Percentiles rank a stretch among this genome's conserved stretches.
phyloP scores from a whole-genome alignment of 768 basidiomycete genomes.

The Agaricus sinodeliciosus region DNA sequence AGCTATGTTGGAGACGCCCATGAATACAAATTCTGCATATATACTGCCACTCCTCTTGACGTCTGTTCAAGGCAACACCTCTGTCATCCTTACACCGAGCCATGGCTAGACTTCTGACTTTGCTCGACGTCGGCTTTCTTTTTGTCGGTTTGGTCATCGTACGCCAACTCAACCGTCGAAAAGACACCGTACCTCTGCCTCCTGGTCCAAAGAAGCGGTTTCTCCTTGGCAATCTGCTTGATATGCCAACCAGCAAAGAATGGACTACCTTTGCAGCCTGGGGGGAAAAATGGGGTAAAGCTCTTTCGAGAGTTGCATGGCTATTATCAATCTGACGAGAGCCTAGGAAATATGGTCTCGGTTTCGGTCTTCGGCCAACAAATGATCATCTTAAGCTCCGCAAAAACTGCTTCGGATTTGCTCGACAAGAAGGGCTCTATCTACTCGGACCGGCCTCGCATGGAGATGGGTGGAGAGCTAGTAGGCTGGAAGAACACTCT shows the following conservation, averaged over 20 bases:
- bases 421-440: slow-evolving; percentile 45
- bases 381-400: slow-evolving; percentile 38
- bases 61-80: not conserved
- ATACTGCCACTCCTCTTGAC: not conserved
- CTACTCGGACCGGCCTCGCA: slow-evolving; percentile 48
- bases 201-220: slow-evolving; percentile 41
- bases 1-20: not conserved
- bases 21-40: not conserved
- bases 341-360: slow-evolving; percentile 36
- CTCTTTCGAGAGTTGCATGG: not conserved
- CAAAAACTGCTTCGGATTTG: slow-evolving; percentile 35
- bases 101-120: slow-evolving; percentile 12
- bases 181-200: slow-evolving; percentile 23
- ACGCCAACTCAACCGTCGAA: slow-evolving; percentile 14
- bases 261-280: slow-evolving; percentile 40
- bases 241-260: slow-evolving; percentile 39
- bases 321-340: not conserved
- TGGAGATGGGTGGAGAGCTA: slow-evolving; percentile 36
- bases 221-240: slow-evolving; percentile 40
- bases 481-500: slow-evolving; percentile 33
- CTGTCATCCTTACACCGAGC: not conserved
- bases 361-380: slow-evolving; percentile 38
- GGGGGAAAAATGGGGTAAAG: slow-evolving; percentile 37
- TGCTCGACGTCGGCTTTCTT: slow-evolving; percentile 15
- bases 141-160: slow-evolving; percentile 15